Evolutionary conservation across 495 filamentous ascomycete genomes (phyloP), one percentile per base, ranked within the genome.

Genomic region (Penicillium malachiteum): DNA sequence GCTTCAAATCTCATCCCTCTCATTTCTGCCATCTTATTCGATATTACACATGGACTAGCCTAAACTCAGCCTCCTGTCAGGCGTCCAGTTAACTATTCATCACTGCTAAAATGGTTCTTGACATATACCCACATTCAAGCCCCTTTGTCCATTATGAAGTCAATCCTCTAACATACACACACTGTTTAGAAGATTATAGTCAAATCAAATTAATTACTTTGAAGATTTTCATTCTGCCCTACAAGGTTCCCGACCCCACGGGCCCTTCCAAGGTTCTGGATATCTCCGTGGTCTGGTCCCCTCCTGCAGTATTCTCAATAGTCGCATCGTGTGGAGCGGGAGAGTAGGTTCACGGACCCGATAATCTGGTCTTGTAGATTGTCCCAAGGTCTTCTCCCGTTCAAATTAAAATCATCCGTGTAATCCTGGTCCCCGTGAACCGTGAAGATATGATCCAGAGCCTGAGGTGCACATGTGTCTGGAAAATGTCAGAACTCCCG

Each of bases 41-140:
- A 44, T 37, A 37, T 37, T 13, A 2, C 34, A 37, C 7, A 37
- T 13, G 2, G 34, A 7, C 34, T 8, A 8, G 40, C 31, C 12
- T 5, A 48, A 12, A 48, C 45, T 48, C 45, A 50, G 48, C 35
- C 48, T 37, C 38, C 43, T 49, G 31, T 58, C 45, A 58, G 56
- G 56, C 56, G 49, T 41, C 55, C 56, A 18, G 33, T 48, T n/a
- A 18, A 6, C n/a, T 12, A 10, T 38, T 26, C 21, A 26, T 26
- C 21, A 26, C 21, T 26, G 21, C 21, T 26, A 26, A 26, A 26
- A 26, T 26, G 21, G 21, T 26, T 26, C 21, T 26, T 26, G 21
- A 26, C 26, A 31, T 13, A 10, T 37, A 37, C 34, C 34, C 34
- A 21, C 46, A 12, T 17, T 21, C 31, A 34, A 26, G 21, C 21